Conservation (phyloP, 768 basidiomycete genomes). For the Rhizopogon sp. region DNA sequence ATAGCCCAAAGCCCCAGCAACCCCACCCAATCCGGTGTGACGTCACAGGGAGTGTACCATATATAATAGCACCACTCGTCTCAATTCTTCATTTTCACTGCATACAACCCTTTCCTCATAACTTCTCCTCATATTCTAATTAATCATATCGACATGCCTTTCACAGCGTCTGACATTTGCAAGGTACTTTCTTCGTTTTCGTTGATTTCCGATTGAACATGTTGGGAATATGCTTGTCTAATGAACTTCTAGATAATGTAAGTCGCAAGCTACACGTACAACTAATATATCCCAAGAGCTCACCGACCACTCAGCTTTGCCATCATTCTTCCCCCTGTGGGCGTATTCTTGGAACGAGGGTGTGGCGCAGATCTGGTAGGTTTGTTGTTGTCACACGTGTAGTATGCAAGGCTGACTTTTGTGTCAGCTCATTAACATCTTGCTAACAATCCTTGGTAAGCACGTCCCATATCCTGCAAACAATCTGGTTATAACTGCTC, state of each 20-base stretch:
- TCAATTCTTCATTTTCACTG: conserved; percentile 5
- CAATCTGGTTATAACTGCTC: background rate
- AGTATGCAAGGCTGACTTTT: background rate
- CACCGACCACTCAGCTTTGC: conserved; percentile 41
- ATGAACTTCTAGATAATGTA: conserved; percentile 38
- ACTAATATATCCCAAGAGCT: conserved; percentile 1
- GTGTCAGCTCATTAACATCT: conserved; percentile 61
- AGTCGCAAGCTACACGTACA: conserved; percentile 6
- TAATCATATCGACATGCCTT: conserved; percentile 44
- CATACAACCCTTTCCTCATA: conserved; percentile 5
- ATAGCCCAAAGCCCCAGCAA: too few relatives aligned
- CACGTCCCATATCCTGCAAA: background rate
- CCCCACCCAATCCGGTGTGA: conserved; percentile 7
- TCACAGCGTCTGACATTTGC: conserved; percentile 72
- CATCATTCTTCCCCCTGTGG: conserved; percentile 75
- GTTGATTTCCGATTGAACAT: background rate
- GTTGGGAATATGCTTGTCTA: background rate
- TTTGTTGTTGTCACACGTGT: conserved; percentile 10
- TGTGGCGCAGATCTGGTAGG: conserved; percentile 72
- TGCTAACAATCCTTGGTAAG: conserved; percentile 70
- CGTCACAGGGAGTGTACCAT: conserved; percentile 17
- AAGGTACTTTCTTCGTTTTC: conserved; percentile 42
- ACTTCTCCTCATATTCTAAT: background rate
- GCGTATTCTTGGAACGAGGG: conserved; percentile 86
- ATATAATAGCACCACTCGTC: background rate